phyloP scores from a whole-genome alignment of 2,329 filamentous ascomycete genomes.

The Xylaria arbuscula region DNA sequence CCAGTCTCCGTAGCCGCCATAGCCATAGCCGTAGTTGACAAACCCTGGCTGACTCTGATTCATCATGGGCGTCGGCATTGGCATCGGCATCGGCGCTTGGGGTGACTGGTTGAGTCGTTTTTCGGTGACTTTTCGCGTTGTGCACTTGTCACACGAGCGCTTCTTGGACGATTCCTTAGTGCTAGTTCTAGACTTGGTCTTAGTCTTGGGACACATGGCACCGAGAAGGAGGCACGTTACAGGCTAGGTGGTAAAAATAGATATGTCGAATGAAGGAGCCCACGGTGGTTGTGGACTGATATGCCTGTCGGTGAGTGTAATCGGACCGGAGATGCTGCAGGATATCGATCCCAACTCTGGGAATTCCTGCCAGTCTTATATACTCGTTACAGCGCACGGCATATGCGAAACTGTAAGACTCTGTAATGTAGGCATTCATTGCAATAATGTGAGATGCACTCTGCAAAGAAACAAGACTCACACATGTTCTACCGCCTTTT shows the following conservation, averaged over 20 bases:
- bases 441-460: constrained; percentile 3
- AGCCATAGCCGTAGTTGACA: constrained; percentile 15
- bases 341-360: background rate
- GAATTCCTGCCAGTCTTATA: constrained; percentile 31
- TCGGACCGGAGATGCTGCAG: background rate
- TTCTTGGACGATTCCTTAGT: constrained; percentile 24
- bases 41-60: constrained; percentile 14
- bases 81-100: background rate
- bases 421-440: background rate
- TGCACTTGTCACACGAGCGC: constrained; percentile 25
- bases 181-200: constrained; percentile 26
- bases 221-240: constrained; percentile 34
- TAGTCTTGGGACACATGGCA: constrained; percentile 33
- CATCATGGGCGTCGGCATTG: constrained; percentile 11
- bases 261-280: constrained; percentile 2
- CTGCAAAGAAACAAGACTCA: background rate
- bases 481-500: constrained; percentile 34
- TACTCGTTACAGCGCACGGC: background rate
- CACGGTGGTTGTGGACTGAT: background rate
- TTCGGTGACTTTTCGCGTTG: constrained; percentile 9
- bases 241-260: constrained; percentile 6
- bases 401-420: constrained; percentile 17
- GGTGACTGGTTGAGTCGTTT: constrained; percentile 23
- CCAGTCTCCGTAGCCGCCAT: constrained; percentile 21
- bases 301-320: background rate